Percentiles rank a stretch among this genome's conserved stretches.
Evolutionary conservation across 306 rosid genomes (phyloP).

Genomic region (Dryas drummondii): DNA sequence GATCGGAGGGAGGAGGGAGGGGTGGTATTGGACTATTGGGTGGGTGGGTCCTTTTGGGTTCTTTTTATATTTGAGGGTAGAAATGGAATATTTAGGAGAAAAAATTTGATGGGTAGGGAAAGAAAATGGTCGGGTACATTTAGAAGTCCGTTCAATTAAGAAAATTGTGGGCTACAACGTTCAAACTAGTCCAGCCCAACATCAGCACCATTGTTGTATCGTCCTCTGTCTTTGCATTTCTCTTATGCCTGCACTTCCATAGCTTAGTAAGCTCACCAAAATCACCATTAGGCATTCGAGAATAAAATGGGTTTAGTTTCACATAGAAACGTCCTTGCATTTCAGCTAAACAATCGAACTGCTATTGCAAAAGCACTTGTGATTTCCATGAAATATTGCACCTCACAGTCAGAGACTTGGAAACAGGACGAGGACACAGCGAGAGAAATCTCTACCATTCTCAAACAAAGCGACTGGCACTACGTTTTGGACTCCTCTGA

Average conservation of each 20-base stretch:
- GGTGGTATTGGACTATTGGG: too few species aligned
- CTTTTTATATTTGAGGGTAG: too few species aligned
- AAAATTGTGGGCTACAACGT: not conserved
- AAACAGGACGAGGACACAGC: constrained; percentile 27
- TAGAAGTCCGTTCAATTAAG: too few species aligned
- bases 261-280: not conserved
- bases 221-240: not conserved
- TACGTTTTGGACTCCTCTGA: constrained; percentile 23
- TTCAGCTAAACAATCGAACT: constrained; percentile 3
- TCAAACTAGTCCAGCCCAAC: not conserved
- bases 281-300: not conserved
- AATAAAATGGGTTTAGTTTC: constrained; percentile 19
- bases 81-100: too few species aligned
- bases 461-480: constrained; percentile 38
- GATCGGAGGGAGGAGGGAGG: too few species aligned
- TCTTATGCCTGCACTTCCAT: not conserved
- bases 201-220: not conserved
- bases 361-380: constrained; percentile 1
- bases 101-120: too few species aligned
- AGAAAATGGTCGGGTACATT: too few species aligned
- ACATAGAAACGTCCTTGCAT: constrained; percentile 5
- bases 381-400: constrained; percentile 14
- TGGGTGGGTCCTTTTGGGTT: too few species aligned
- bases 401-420: constrained; percentile 16
- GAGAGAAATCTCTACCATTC: constrained; percentile 40